Evolutionary conservation across 2,329 filamentous ascomycete species (phyloP), one percentile per base, ranked within the genome.

Genomic region (Aureobasidium mangrovei): DNA sequence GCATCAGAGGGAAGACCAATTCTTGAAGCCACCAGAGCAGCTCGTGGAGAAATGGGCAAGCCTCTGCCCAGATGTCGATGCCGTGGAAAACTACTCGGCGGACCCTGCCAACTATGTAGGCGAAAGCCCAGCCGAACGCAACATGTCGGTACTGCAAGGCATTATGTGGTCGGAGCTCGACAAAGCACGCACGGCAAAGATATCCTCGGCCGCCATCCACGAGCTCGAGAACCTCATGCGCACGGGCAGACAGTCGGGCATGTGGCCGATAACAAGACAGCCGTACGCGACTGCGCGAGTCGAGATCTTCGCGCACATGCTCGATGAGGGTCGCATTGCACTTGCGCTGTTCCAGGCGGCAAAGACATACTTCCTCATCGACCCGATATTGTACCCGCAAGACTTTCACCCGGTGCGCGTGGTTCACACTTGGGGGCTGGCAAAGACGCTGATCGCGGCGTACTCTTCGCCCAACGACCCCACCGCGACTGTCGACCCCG

Each of bases 211-310:
- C 10, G 61, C 61, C 10, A 57, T 47, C 9, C 55, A 61, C 29
- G 24, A 8, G 3, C 41, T 60, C 4, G 57, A 65, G 27, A 62
- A 66, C 53, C 63, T 59, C 8, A 60, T 55, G 32, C 64, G 39
- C 58, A 64, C 31, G 59, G 68, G 1, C 45, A 63, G 47, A 58
- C 69, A 57, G 66, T 69, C 7, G 60, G 62, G 64, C 0, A 57
- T 70, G 7, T 80, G 73, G 70, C 74, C 75, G 0, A 58, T 77
- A 7, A 70, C 74, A 31, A 72, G 74, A 12, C 80, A 83, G 57
- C 82, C 82, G 0, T 75, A 76, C 35, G 70, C 78, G 1, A 71
- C 75, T 10, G 60, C 83, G 1, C 72, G 80, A 7, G 73, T 80
- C 55, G 74, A 79, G 35, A 62, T 81, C 4, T 74, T 81, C 42